phyloP scores from a whole-genome alignment of 164 flowering plant genomes.

The Stephania japonica region DNA sequence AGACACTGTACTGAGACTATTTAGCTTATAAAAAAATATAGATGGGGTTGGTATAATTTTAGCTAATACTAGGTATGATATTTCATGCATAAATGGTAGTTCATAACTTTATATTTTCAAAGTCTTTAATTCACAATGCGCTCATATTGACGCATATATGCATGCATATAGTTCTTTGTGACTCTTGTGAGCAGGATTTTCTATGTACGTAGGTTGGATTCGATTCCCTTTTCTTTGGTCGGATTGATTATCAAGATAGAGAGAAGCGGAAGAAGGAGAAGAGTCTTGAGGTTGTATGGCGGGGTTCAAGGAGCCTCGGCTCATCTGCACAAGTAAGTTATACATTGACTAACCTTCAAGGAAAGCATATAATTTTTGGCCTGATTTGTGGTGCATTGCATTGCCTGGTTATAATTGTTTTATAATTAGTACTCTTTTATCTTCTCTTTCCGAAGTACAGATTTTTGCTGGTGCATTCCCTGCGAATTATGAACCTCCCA shows the following conservation, averaged over 20 bases:
- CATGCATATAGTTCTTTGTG: neutral
- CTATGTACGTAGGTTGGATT: constrained; percentile 57
- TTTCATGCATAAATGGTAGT: neutral
- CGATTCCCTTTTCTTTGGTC: constrained; percentile 72
- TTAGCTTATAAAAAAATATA: neutral
- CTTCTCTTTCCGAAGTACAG: constrained; percentile 21
- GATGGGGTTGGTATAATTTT: neutral
- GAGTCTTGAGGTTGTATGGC: constrained; percentile 88
- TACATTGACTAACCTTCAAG: neutral
- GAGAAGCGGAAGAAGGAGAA: constrained; percentile 66
- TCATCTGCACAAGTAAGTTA: constrained; percentile 41
- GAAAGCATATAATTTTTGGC: neutral
- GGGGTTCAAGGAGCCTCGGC: constrained; percentile 72
- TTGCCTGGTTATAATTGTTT: neutral
- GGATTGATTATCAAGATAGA: constrained; percentile 92
- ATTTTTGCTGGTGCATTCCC: constrained; percentile 64
- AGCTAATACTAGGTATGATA: neutral
- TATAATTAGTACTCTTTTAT: neutral
- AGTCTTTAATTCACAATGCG: neutral
- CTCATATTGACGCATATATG: no score
- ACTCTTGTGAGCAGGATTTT: neutral
- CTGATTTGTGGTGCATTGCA: neutral
- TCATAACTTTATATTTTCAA: neutral
- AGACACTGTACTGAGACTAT: neutral
- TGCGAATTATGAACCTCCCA: constrained; percentile 51